These are phyloP conservation scores for Persicaria maculosa DNA, from an alignment of 148 eudicot genomes.

Conservation along the genomic window DNA sequence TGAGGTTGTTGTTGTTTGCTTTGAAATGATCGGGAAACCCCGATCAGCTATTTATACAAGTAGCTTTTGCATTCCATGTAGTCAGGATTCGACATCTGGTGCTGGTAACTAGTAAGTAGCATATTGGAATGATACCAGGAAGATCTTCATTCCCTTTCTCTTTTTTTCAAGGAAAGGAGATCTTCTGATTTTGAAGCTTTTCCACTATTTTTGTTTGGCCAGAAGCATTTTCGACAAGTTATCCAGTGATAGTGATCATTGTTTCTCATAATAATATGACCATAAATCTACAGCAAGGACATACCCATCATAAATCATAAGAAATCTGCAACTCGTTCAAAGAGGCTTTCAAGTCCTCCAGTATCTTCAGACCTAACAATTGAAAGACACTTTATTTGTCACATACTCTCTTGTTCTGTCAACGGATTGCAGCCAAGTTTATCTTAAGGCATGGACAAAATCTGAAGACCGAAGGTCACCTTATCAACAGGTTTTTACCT, in stretches of 20 bases:
- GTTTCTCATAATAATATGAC: neutral
- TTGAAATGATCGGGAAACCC: neutral
- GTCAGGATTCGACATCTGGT: neutral
- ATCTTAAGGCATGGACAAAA: neutral
- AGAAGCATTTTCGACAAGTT: neutral
- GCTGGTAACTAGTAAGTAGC: neutral
- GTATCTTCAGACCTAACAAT: neutral
- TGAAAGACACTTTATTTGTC: neutral
- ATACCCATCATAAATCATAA: too few species aligned
- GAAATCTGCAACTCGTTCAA: neutral
- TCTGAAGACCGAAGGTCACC: too few species aligned
- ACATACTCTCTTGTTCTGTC: neutral
- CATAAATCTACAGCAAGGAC: neutral
- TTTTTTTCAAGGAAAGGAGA: neutral
- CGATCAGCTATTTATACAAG: constrained; percentile 8
- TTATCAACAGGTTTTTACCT: too few species aligned
- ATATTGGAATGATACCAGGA: constrained; percentile 7
- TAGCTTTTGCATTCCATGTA: neutral
- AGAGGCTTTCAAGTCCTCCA: neutral
- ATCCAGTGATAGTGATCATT: neutral
- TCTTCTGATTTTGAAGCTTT: constrained; percentile 1
- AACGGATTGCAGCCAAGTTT: neutral
- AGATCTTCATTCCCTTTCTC: too few species aligned
- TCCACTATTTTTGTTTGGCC: neutral
- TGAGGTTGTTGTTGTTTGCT: constrained; percentile 6